Base-by-base conservation (phyloP, 140 eudicot species). In the Oenanthe javanica region DNA sequence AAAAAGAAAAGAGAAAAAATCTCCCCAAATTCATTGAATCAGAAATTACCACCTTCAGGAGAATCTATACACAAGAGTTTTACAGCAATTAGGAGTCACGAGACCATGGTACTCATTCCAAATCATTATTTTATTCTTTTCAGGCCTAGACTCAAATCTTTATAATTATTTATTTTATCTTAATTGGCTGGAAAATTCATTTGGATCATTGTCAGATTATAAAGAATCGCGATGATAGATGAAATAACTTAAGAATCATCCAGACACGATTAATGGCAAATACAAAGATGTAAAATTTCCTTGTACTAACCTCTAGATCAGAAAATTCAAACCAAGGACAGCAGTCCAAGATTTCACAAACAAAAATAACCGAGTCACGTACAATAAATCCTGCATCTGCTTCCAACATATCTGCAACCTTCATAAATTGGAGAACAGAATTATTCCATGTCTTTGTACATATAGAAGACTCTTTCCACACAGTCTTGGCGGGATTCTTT, bases 241-340 rank as follows among this genome's bases (percentile, higher is more conserved):
- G 46, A 27, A 19, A 51, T 14, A 49, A 49, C 63, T 25, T 75
- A 4, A 14, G 1, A 36, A 15, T 5, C 50, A 6, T 48, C 50
- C 27, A 66, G 57, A 31, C 77, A 4, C 1, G 11, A 55, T 64
- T 79, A 36, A 36, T 19, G 11, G 46, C 25, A 79, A n/a, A 46
- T 27, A 47, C 19, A 74, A 47, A 74, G 8, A 49, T 27, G 25
- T 25, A 43, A 25, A 50, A 70, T 61, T 31, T 15, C 11, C 45
- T 69, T 55, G 10, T 46, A 90, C 96, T 85, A 85, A 95, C 99
- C 97, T 95, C 99, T 42, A 95, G 86, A 82, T 95, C 99, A n/a
- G 93, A 83, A 86, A 95, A 95, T 72, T 95, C 99, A 79, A 95
- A 95, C 99, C 99, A 95, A 43, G 99, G 99, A 83, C 99, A 95